Base-by-base conservation (phyloP, 768 basidiomycete species). In the Tulasnella sp. region DNA sequence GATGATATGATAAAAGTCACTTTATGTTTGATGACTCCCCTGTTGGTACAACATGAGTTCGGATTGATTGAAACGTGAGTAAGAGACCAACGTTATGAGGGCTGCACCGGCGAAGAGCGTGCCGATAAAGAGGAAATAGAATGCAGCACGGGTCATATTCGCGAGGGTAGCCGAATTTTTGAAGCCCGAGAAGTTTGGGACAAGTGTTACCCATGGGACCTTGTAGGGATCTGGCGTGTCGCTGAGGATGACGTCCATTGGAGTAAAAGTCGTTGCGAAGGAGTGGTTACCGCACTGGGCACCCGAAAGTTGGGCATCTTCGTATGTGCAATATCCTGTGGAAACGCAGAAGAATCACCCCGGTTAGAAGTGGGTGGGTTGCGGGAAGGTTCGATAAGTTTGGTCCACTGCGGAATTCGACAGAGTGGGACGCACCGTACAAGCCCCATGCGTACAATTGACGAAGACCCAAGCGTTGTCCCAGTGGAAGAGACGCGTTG, bases 371-470 rank as follows among this genome's bases (percentile, higher is more conserved):
- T 32, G 25, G 46, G 27, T 7, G 46, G 27, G 27, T 48, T 25
- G 41, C 39, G 53, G 40, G 23, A 25, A 23, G 45, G 53, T 27
- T 27, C 43, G 37, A 55, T n/a, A n/a, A n/a, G n/a, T n/a, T n/a
- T n/a, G n/a, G n/a, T n/a, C n/a, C n/a, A n/a, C n/a, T n/a, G 27
- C 48, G 45, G 31, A n/a, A 27, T 60, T 32, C 4, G 58, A 35
- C 19, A 11, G 52, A 9, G 32, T 27, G 21, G 14, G 21, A 51
- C 60, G n/a, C 27, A 61, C 60, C 60, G 40, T 61, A 62, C 42
- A 62, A 52, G 7, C 62, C 62, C 62, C 62, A 62, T 17, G 48
- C 37, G 49, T 62, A 62, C 5, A 52, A 40, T 49, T 61, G 57
- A 9, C 62, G 60, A n/a, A 62, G 49, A 21, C 62, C 62, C 14